Evolutionary conservation across 2,329 filamentous ascomycete species (phyloP).

Genomic region (Acephala macrosclerotiorum): DNA sequence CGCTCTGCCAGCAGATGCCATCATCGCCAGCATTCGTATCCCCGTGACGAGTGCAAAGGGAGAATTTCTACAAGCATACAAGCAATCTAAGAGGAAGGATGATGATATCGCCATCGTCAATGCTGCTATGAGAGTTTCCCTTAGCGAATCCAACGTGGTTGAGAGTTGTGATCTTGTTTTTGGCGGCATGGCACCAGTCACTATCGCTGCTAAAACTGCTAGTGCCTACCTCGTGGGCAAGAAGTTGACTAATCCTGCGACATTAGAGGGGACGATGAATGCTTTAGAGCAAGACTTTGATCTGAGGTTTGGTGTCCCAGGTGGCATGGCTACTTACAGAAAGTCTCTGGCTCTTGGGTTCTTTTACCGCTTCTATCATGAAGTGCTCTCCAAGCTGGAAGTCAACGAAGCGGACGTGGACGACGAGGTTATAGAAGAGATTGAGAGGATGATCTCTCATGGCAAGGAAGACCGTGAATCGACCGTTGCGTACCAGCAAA

Average conservation of each 20-base stretch:
- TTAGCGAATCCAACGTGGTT: slow-evolving; percentile 75
- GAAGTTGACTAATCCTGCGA: slow-evolving; percentile 79
- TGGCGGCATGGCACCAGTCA: slow-evolving; percentile 93
- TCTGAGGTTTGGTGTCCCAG: slow-evolving; percentile 87
- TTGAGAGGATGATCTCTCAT: slow-evolving; percentile 82
- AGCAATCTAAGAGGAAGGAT: slow-evolving; percentile 96
- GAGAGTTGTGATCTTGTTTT: slow-evolving; percentile 83
- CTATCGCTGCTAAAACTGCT: slow-evolving; percentile 83
- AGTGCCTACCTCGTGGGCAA: slow-evolving; percentile 79
- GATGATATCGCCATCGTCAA: slow-evolving; percentile 99
- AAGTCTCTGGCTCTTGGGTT: slow-evolving; percentile 91
- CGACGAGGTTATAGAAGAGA: slow-evolving; percentile 79
- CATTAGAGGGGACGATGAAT: slow-evolving; percentile 88
- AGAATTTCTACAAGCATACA: slow-evolving; percentile 90
- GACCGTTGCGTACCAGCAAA: slow-evolving; percentile 79
- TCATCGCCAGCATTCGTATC: slow-evolving; percentile 88
- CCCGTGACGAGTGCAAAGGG: slow-evolving; percentile 77
- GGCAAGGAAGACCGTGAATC: slow-evolving; percentile 81
- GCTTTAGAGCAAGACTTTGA: slow-evolving; percentile 91
- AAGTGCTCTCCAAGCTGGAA: slow-evolving; percentile 71
- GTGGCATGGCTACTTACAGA: slow-evolving; percentile 96
- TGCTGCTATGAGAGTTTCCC: slow-evolving; percentile 76
- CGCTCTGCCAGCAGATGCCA: slow-evolving; percentile 78
- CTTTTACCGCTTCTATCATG: slow-evolving; percentile 97
- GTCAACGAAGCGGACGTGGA: slow-evolving; percentile 64